Conservation (phyloP, 148 eudicot genomes). For the Arbutus unedo region DNA sequence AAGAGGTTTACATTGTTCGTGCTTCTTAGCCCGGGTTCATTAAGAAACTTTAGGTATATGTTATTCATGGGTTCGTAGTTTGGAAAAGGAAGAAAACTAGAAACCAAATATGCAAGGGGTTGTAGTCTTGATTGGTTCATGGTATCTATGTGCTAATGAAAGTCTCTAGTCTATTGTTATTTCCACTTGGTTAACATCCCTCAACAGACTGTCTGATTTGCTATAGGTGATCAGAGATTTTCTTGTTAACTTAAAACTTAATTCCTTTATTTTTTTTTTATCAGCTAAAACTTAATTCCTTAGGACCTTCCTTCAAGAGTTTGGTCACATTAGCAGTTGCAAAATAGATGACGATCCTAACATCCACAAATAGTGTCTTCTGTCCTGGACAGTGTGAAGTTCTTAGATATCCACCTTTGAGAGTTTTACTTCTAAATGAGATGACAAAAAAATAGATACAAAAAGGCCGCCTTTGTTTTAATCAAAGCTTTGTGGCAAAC, state of each 20-base stretch:
- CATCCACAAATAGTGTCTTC: background rate
- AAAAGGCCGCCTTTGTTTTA: background rate
- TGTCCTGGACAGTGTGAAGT: background rate
- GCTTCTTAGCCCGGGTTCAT: background rate
- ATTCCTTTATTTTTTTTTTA: background rate
- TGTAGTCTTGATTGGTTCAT: background rate
- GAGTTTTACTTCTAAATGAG: background rate
- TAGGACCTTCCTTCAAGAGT: background rate
- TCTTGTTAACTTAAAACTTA: background rate
- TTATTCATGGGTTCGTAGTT: background rate
- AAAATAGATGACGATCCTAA: background rate
- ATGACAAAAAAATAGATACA: background rate
- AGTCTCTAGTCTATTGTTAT: background rate
- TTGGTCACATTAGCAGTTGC: background rate
- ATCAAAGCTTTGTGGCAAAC: background rate
- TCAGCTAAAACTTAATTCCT: background rate
- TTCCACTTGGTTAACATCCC: constrained; percentile 1
- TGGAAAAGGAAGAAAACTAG: background rate
- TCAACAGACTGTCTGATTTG: background rate
- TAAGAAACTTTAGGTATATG: background rate
- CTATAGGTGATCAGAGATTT: background rate
- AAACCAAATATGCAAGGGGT: background rate
- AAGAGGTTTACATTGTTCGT: background rate
- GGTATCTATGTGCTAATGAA: background rate
- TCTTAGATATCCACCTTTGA: background rate